Evolutionary conservation across 805 yeast genomes (phyloP).

Genomic region (Starmera quercuum): DNA sequence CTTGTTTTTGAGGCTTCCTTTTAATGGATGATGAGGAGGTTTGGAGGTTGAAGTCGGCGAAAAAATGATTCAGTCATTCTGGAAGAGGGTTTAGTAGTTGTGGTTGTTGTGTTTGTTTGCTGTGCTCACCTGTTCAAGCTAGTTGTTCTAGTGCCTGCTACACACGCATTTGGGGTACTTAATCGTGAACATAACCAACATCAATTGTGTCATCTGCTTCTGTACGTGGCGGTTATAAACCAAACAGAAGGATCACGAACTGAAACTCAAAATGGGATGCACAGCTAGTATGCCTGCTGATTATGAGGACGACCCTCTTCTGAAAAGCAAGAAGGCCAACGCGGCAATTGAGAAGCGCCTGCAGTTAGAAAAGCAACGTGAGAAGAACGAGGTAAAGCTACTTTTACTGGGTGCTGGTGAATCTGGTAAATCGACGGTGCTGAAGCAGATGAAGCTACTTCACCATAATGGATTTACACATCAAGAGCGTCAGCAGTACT

Average conservation of each 20-base stretch:
- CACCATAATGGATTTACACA: slow-evolving; percentile 82
- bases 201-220: no score
- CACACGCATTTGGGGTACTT: no score
- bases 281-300: slow-evolving; percentile 40
- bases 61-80: no score
- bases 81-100: no score
- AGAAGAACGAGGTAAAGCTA: slow-evolving; percentile 57
- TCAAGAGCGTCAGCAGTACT: slow-evolving; percentile 72
- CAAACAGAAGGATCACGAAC: neutral
- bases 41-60: no score
- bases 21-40: no score
- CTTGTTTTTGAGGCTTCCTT: no score
- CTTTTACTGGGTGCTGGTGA: slow-evolving; percentile 91
- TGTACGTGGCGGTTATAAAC: no score
- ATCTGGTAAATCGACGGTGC: slow-evolving; percentile 87
- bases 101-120: no score
- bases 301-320: slow-evolving; percentile 44
- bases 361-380: slow-evolving; percentile 41
- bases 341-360: slow-evolving; percentile 60
- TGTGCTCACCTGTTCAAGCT: no score
- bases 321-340: slow-evolving; percentile 45
- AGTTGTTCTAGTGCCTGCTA: no score
- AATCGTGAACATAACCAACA: no score
- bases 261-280: slow-evolving; percentile 53
- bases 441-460: slow-evolving; percentile 78